phyloP scores from a whole-genome alignment of 1,139 yeast species.

The Yamadazyma blattariae region DNA sequence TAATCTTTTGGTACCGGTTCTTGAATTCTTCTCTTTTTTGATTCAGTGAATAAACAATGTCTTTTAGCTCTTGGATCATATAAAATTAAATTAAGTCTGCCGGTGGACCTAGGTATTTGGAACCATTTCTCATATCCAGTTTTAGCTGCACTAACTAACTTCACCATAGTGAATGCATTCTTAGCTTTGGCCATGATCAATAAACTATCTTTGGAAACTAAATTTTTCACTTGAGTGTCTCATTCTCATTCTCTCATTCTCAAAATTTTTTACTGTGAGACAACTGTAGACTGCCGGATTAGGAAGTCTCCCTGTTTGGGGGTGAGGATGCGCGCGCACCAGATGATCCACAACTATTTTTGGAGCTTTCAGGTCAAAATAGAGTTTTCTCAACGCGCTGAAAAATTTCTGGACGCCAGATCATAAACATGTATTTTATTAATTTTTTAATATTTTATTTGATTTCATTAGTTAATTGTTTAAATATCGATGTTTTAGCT shows the following conservation, averaged over 20 bases:
- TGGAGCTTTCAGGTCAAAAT: not conserved
- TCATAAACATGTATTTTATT: conserved; percentile 3
- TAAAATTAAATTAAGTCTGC: conserved; percentile 74
- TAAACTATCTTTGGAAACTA: conserved; percentile 6
- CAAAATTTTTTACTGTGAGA: too few relatives aligned
- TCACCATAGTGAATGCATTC: conserved; percentile 46
- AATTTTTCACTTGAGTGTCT: conserved; percentile 7
- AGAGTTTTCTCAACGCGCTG: conserved; percentile 2
- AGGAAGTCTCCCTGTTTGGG: conserved; percentile 8
- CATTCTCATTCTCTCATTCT: not conserved
- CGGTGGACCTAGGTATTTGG: conserved; percentile 77
- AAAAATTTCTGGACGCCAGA: conserved; percentile 5
- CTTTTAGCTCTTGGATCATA: conserved; percentile 75
- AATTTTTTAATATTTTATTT: conserved; percentile 12
- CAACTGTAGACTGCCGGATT: conserved; percentile 16
- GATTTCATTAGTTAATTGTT: conserved; percentile 24
- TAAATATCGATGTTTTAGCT: conserved; percentile 42
- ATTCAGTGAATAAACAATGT: conserved; percentile 87
- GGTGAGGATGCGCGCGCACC: not conserved
- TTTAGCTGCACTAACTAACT: conserved; percentile 75
- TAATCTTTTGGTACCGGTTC: conserved; percentile 61
- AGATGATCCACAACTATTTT: too few relatives aligned
- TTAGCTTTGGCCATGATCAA: conserved; percentile 43
- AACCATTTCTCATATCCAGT: conserved; percentile 85
- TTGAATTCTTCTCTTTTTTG: conserved; percentile 77